Conservation (phyloP, 768 basidiomycete species). For the Daedaleopsis nitida region DNA sequence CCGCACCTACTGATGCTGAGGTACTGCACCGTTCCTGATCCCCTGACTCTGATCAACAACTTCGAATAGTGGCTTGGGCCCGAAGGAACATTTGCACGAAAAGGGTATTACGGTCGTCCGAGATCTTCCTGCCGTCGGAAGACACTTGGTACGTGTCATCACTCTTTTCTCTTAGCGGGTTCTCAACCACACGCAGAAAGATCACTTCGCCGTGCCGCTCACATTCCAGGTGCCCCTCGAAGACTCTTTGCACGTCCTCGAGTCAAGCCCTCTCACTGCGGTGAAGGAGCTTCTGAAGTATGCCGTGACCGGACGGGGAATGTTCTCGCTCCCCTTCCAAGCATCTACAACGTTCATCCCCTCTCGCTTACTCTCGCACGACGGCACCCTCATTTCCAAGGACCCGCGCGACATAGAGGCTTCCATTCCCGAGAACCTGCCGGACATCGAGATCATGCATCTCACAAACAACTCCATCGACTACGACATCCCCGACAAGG, state of each 20-base stretch:
- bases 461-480: conserved; percentile 18
- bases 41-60: not conserved
- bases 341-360: conserved; percentile 6
- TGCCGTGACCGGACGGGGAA: conserved; percentile 34
- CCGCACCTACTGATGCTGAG: conserved; percentile 26
- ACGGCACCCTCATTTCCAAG: not conserved
- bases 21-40: not conserved
- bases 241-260: conserved; percentile 34
- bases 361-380: not conserved
- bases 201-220: conserved; percentile 37
- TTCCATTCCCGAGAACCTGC: conserved; percentile 24
- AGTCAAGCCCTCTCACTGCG: conserved; percentile 26
- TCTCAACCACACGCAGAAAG: not conserved
- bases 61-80: conserved; percentile 25
- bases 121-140: conserved; percentile 29
- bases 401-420: conserved; percentile 4
- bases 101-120: conserved; percentile 19
- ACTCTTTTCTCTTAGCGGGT: not conserved
- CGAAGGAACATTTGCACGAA: conserved; percentile 13
- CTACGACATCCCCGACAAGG: conserved; percentile 12
- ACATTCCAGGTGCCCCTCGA: conserved; percentile 34
- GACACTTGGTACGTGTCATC: conserved; percentile 15
- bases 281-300: conserved; percentile 36
- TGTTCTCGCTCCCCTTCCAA: conserved; percentile 20
- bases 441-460: conserved; percentile 43